Evolutionary conservation across 1,284 basidiomycete species (phyloP).

Genomic region (Coriolopsis trogii): DNA sequence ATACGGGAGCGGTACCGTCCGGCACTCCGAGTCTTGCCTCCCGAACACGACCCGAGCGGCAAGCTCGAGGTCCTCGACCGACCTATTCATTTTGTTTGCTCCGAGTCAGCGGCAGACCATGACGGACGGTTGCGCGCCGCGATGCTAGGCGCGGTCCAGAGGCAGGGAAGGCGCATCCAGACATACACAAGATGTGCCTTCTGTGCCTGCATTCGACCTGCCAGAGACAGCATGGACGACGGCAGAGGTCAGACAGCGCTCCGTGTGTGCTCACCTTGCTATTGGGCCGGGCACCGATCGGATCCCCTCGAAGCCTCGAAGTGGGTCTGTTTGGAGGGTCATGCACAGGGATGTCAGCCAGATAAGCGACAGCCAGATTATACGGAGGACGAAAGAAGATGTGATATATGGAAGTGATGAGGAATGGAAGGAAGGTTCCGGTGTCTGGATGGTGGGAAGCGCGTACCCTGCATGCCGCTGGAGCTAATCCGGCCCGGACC

Average conservation of each 20-base stretch:
- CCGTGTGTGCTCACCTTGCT: conserved; percentile 2
- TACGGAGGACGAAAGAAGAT: no score
- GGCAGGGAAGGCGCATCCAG: no score
- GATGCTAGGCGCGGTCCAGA: no score
- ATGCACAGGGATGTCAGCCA: neutral
- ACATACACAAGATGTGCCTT: no score
- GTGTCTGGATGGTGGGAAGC: conserved; percentile 3
- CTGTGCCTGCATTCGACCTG: no score
- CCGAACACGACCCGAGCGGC: conserved; percentile 62
- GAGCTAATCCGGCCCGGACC: conserved; percentile 53
- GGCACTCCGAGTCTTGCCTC: conserved; percentile 40
- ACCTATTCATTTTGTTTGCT: conserved; percentile 49
- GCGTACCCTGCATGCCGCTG: conserved; percentile 50
- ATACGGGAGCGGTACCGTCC: conserved; percentile 60
- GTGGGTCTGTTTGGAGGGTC: conserved; percentile 2
- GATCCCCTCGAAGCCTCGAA: conserved; percentile 10
- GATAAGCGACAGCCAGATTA: neutral
- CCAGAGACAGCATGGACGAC: no score
- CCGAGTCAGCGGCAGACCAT: no score
- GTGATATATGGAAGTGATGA: no score
- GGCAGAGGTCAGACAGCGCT: neutral
- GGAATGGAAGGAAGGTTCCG: neutral
- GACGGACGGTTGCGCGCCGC: no score
- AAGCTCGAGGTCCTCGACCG: conserved; percentile 68
- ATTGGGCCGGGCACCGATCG: conserved; percentile 8